Base-by-base conservation (phyloP, 495 filamentous ascomycete genomes). In the Hypoxylon lienhwacheense region DNA sequence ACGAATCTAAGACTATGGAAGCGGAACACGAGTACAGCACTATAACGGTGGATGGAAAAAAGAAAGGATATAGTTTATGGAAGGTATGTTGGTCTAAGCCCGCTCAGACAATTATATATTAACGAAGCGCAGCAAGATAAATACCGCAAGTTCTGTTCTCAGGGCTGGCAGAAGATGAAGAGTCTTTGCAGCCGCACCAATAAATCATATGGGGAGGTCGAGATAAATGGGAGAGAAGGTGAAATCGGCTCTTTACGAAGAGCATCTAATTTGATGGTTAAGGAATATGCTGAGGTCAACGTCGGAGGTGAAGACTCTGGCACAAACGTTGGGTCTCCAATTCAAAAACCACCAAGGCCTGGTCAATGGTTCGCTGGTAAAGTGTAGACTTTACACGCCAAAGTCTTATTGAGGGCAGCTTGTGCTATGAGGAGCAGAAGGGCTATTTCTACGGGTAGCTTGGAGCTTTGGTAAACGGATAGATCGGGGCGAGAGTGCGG, bases 81-180 rank as follows among this genome's bases (percentile, higher is more conserved):
- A 41, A 42, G 47, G 36, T 47, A 16, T 1, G 29, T 46, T 15
- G 7, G 28, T 10, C 12, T 31, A 31, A 31, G n/a, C 7, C 2
- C 7, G 12, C 12, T n/a, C 3, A 31, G 12, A 2, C 2, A 10
- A 31, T 3, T 10, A 3, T 11, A 10, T 10, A 11, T n/a, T 31
- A 7, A 16, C 22, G 19, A 10, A 24, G 11, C 1, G 16, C n/a
- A 14, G 24, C 34, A n/a, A 7, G 15, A 15, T 8, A 51, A 17
- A 39, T 17, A 20, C n/a, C 44, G 19, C 43, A 51, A 25, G 34
- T 7, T 58, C 11, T 39, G 16, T 0, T 5, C 14, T 0, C 24
- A 20, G 15, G n/a, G 41, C 14, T 52, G 41, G 40, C 25, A 34
- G 4, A 51, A 41, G 34, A n/a, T 58, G 15, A 51, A 58, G 28